Evolutionary conservation across 805 yeast genomes (phyloP).

Genomic region (Brettanomyces anomalus): DNA sequence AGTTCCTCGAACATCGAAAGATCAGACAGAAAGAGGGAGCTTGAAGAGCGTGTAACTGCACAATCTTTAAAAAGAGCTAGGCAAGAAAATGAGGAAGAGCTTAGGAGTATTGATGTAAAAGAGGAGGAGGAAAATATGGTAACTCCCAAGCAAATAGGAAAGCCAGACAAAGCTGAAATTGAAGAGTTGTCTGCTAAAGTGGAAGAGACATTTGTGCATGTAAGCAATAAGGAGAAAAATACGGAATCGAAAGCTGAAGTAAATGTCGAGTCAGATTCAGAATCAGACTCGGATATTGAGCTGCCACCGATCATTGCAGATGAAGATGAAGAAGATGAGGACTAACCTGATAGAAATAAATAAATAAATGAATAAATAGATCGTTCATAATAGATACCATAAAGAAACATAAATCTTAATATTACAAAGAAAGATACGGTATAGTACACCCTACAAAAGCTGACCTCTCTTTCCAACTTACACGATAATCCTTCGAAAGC

Average conservation of each 20-base stretch:
- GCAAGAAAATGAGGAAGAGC: slow-evolving; percentile 2
- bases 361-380: no score
- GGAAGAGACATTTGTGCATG: slow-evolving; percentile 5
- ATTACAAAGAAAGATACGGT: no score
- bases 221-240: no score
- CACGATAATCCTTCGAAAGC: slow-evolving; percentile 1
- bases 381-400: no score
- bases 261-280: slow-evolving; percentile 11
- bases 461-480: slow-evolving; percentile 3
- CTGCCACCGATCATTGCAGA: slow-evolving; percentile 28
- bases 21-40: not conserved
- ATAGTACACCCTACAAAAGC: no score
- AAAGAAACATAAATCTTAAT: no score
- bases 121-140: not conserved
- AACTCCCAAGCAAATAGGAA: slow-evolving; percentile 2
- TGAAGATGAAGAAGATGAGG: slow-evolving; percentile 19
- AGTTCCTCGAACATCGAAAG: no score
- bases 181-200: not conserved
- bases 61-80: slow-evolving; percentile 3
- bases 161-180: slow-evolving; percentile 2
- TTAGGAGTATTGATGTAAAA: not conserved
- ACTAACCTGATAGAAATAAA: no score
- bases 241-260: slow-evolving; percentile 4
- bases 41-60: not conserved
- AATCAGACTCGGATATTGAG: slow-evolving; percentile 26